A percentile compares a stretch with the other conserved stretches of the same genome.
phyloP scores from a whole-genome alignment of 108 stramenopile genomes.

The Cyclotella choctawhatcheeana region DNA sequence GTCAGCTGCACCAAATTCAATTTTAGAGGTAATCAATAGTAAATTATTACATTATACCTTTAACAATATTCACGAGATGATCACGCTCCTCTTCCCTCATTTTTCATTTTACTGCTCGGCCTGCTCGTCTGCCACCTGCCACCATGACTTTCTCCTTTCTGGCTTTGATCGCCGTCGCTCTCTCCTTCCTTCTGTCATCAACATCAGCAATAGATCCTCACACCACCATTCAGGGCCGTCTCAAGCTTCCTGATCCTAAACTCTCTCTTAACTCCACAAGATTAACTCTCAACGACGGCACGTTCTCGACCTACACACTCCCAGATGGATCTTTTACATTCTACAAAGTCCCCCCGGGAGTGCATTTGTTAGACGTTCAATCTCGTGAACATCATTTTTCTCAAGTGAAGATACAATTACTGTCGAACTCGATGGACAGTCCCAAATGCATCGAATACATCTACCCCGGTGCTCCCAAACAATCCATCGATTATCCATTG shows the following conservation, averaged over 20 bases:
- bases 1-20: no score
- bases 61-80: no score
- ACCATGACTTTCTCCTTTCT: conserved; percentile 8
- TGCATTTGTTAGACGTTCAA: conserved; percentile 85
- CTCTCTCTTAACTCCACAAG: conserved; percentile 67
- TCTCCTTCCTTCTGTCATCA: conserved; percentile 17
- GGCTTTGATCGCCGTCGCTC: not conserved
- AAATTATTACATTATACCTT: no score
- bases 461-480: conserved; percentile 82
- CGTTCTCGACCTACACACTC: conserved; percentile 73
- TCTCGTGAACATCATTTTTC: conserved; percentile 69
- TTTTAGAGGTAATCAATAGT: no score
- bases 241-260: conserved; percentile 50
- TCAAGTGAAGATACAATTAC: conserved; percentile 83
- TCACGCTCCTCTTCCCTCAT: no score
- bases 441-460: conserved; percentile 90
- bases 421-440: conserved; percentile 66
- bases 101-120: no score
- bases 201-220: conserved; percentile 1
- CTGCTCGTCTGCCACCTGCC: no score
- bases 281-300: conserved; percentile 81
- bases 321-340: conserved; percentile 76
- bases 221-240: conserved; percentile 48
- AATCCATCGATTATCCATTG: conserved; percentile 68
- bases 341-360: conserved; percentile 78